These are phyloP conservation scores for Septoria linicola DNA, from an alignment of 2,329 filamentous ascomycete genomes.

Conservation along the genomic window DNA sequence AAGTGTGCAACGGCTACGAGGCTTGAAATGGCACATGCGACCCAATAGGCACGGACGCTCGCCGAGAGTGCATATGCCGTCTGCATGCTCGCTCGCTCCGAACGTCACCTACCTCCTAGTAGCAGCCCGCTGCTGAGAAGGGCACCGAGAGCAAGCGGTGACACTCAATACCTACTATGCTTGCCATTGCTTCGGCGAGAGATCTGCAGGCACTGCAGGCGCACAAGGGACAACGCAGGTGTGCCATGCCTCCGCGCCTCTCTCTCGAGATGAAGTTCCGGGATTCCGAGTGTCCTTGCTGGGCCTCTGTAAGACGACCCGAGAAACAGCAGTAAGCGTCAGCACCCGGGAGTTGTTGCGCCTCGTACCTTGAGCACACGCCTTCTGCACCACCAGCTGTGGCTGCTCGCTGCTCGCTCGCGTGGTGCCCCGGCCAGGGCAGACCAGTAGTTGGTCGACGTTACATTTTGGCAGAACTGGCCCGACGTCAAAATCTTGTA, in stretches of 20 bases:
- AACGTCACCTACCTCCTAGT: not conserved
- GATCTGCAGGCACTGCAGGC: constrained; percentile 20
- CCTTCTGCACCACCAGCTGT: not conserved
- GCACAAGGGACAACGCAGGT: not conserved
- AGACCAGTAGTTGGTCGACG: not conserved
- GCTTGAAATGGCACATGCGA: not conserved
- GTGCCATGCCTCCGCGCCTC: not conserved
- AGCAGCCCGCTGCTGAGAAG: not conserved
- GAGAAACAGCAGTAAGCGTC: not conserved
- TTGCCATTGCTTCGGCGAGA: constrained; percentile 6
- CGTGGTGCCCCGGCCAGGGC: not conserved
- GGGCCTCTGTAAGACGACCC: constrained; percentile 10
- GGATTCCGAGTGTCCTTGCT: constrained; percentile 9
- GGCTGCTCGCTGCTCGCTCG: not conserved
- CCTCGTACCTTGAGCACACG: not conserved
- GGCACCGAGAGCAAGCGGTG: not conserved
- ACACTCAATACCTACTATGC: not conserved
- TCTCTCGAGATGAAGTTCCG: not conserved
- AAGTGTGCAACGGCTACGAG: constrained; percentile 7
- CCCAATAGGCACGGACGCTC: constrained; percentile 8
- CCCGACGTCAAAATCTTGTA: not conserved
- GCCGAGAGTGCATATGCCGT: constrained; percentile 1
- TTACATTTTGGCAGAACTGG: constrained; percentile 4
- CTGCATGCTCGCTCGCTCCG: not conserved
- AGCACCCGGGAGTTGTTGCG: not conserved